Percentiles rank a stretch among this genome's conserved stretches.
These are phyloP conservation scores for Ganoderma lingzhi DNA, from an alignment of 1,284 basidiomycete genomes.

Conservation along the genomic window DNA sequence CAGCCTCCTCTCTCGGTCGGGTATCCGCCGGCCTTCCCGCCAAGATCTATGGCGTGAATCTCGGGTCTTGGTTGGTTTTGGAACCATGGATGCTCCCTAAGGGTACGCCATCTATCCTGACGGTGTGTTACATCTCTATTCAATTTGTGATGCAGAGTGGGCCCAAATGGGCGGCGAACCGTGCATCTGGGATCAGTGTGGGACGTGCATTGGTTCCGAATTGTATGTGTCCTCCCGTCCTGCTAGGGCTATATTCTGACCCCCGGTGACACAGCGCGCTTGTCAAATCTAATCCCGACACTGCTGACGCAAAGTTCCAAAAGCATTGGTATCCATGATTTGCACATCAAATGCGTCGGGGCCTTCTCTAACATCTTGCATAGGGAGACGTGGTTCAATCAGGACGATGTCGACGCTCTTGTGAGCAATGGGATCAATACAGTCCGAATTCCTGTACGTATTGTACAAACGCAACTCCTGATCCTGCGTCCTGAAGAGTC, in stretches of 20 bases:
- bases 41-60: constrained; percentile 73
- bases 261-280: constrained; percentile 51
- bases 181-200: constrained; percentile 54
- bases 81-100: constrained; percentile 78
- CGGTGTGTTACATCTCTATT: not conserved
- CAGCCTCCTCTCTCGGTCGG: not conserved
- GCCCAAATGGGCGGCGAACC: constrained; percentile 67
- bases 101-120: constrained; percentile 42
- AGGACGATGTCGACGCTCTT: constrained; percentile 64
- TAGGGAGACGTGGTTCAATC: constrained; percentile 75
- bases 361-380: constrained; percentile 9
- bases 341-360: not conserved
- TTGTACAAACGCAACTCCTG: not conserved
- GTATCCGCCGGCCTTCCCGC: constrained; percentile 39
- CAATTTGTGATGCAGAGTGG: constrained; percentile 56
- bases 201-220: constrained; percentile 64
- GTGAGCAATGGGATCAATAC: constrained; percentile 69
- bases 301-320: constrained; percentile 65
- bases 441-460: constrained; percentile 74
- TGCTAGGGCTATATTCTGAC: not conserved
- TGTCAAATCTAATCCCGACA: constrained; percentile 64
- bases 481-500: not conserved
- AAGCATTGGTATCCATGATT: constrained; percentile 62
- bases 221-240: constrained; percentile 48
- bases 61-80: constrained; percentile 68